Conservation (phyloP, 2,329 filamentous ascomycete genomes). For the Colletotrichum sublineola region DNA sequence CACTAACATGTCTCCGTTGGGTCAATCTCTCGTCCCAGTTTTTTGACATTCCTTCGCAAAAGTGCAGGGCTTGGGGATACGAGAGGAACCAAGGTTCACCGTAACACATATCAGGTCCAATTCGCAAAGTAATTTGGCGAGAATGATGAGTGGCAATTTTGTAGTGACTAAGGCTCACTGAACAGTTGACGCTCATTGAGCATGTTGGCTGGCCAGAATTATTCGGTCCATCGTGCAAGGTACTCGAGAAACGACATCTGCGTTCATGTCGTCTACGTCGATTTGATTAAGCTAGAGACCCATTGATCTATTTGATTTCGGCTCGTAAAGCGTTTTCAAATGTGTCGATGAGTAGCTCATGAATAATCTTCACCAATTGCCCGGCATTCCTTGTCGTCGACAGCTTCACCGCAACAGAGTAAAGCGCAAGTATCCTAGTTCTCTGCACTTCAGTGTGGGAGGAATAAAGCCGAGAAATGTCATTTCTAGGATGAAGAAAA, state of each 20-base stretch:
- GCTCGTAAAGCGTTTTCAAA: background rate
- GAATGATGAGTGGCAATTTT: background rate
- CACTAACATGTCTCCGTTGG: background rate
- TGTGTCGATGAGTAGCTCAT: background rate
- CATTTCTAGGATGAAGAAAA: background rate
- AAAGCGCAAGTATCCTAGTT: conserved; percentile 14
- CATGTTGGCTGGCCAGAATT: background rate
- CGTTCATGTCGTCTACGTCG: background rate
- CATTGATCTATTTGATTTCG: background rate
- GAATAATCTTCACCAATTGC: background rate
- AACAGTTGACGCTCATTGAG: background rate
- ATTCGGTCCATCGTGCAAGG: background rate
- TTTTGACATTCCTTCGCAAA: background rate
- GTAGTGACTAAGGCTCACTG: background rate
- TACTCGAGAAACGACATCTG: background rate
- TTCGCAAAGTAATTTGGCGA: background rate
- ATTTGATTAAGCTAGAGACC: background rate
- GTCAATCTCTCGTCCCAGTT: background rate
- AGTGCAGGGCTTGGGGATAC: too few relatives aligned
- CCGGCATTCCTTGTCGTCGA: conserved; percentile 21
- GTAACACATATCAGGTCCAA: background rate
- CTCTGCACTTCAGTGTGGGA: background rate
- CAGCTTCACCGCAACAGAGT: conserved; percentile 9
- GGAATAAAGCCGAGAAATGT: background rate
- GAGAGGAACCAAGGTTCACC: background rate